A percentile compares a stretch with the other conserved stretches of the same genome.
Evolutionary conservation across 192 early-diverging fungal genomes (phyloP).

Genomic region (Coemansia reversa): DNA sequence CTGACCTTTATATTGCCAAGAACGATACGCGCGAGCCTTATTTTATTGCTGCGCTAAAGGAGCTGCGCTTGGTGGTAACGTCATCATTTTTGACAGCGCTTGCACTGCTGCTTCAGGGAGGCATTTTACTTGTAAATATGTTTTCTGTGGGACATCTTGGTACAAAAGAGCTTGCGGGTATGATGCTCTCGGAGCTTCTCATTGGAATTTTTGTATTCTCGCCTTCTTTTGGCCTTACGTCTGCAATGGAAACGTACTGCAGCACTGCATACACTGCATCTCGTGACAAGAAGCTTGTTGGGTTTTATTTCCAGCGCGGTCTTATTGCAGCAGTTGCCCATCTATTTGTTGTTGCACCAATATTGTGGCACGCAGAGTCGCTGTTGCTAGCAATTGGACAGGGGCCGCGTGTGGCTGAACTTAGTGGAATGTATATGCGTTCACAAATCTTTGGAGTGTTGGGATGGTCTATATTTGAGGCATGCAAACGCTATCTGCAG

Average conservation of each 20-base stretch:
- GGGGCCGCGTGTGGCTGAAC: slow-evolving; percentile 65
- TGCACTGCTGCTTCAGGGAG: slow-evolving; percentile 57
- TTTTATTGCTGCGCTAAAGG: slow-evolving; percentile 17
- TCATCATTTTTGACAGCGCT: slow-evolving; percentile 35
- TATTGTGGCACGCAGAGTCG: slow-evolving; percentile 66
- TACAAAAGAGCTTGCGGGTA: slow-evolving; percentile 59
- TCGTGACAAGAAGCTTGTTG: slow-evolving; percentile 58
- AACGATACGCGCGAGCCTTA: slow-evolving; percentile 34
- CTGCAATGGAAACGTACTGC: slow-evolving; percentile 67
- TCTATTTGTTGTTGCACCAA: slow-evolving; percentile 64
- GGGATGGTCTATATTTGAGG: slow-evolving; percentile 75
- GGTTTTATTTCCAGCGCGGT: slow-evolving; percentile 68
- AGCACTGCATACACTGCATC: slow-evolving; percentile 64
- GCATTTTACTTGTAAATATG: slow-evolving; percentile 63
- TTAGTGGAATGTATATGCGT: slow-evolving; percentile 60
- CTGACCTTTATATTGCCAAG: slow-evolving; percentile 33
- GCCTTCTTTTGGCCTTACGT: slow-evolving; percentile 62
- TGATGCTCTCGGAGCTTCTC: slow-evolving; percentile 64
- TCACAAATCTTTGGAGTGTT: slow-evolving; percentile 69
- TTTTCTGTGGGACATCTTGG: slow-evolving; percentile 62
- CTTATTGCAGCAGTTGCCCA: slow-evolving; percentile 68
- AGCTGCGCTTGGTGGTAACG: slow-evolving; percentile 29
- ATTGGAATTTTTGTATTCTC: slow-evolving; percentile 26
- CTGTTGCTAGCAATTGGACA: slow-evolving; percentile 73
- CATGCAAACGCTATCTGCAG: slow-evolving; percentile 77